phyloP scores from a whole-genome alignment of 2,329 filamentous ascomycete species.

The Colletotrichum graminicola region DNA sequence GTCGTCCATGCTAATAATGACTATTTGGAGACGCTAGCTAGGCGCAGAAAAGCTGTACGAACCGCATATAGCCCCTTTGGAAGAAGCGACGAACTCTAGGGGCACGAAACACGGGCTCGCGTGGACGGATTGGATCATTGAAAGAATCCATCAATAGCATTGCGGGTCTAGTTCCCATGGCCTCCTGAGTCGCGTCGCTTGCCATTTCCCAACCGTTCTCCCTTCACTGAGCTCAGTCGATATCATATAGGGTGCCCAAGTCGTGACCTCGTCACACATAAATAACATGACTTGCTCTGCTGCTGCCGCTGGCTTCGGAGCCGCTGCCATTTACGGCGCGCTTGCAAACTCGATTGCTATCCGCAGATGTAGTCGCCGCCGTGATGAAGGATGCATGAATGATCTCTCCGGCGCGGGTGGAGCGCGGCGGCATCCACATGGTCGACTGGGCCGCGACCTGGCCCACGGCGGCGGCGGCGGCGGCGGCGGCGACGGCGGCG shows the following conservation, averaged over 20 bases:
- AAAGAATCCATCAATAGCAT: conserved; percentile 3
- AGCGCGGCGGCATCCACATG: conserved; percentile 37
- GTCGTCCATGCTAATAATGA: conserved; percentile 20
- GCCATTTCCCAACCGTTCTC: not conserved
- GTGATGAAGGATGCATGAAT: conserved; percentile 40
- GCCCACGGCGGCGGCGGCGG: not conserved
- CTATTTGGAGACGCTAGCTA: not conserved
- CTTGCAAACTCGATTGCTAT: no score
- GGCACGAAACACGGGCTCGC: not conserved
- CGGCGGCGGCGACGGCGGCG: no score
- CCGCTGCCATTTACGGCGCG: no score
- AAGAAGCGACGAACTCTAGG: conserved; percentile 8
- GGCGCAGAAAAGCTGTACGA: not conserved
- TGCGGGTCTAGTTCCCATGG: not conserved
- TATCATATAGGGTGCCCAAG: not conserved
- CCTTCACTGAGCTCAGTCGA: not conserved
- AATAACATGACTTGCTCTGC: no score
- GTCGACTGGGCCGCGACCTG: conserved; percentile 27
- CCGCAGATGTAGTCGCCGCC: no score
- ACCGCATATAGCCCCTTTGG: not conserved
- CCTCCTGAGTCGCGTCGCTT: not conserved
- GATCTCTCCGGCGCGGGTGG: conserved; percentile 19
- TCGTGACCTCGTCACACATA: not conserved
- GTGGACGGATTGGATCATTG: not conserved
- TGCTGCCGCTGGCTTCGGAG: no score